Base-by-base conservation (phyloP, 225 moss, liverwort and hornwort species). In the Polytrichum formosum region DNA sequence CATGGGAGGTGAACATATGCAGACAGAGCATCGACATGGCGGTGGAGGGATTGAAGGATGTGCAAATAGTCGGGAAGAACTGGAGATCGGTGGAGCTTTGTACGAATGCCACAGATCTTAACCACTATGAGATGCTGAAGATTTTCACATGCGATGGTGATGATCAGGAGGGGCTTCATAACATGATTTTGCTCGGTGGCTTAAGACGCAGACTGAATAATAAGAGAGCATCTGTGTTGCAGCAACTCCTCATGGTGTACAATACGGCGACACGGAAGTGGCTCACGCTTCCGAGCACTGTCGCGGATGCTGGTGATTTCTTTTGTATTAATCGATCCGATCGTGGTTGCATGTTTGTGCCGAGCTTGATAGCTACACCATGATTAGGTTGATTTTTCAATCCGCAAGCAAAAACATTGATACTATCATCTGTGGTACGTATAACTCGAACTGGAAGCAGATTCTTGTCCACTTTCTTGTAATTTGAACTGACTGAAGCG, bases 241-340 rank as follows among this genome's bases (percentile, higher is more conserved):
- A 68, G 68, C 68, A 68, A 27, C 68, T 68, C 27, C 68, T 68
- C 54, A 54, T 68, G 68, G 55, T 68, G 7, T 68, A 68, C 55
- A 54, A 68, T 27, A 54, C 55, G 54, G 68, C 53, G 23, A 26
- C 23, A 54, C 54, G 7, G 16, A 22, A 22, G 25, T 68, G 68
- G 68, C 55, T 54, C 27, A 26, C 25, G 21, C 55, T 68, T 25
- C 68, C 68, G 16, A 46, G 46, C 4, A 54, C 26, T 26, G 54
- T 68, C 5, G 55, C 54, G 10, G 68, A 68, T 19, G 23, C 25
- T 19, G 17, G 26, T 19, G 54, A 68, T 0, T 68, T 68, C 68
- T 68, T 68, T 26, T 68, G 68, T 25, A 54, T 68, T 19, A 68
- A 68, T 26, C 54, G 54, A 7, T 54, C 68, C 5, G 68, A 68